Base-by-base conservation (phyloP, 306 rosid genomes). In the Casuarina equisetifolia region DNA sequence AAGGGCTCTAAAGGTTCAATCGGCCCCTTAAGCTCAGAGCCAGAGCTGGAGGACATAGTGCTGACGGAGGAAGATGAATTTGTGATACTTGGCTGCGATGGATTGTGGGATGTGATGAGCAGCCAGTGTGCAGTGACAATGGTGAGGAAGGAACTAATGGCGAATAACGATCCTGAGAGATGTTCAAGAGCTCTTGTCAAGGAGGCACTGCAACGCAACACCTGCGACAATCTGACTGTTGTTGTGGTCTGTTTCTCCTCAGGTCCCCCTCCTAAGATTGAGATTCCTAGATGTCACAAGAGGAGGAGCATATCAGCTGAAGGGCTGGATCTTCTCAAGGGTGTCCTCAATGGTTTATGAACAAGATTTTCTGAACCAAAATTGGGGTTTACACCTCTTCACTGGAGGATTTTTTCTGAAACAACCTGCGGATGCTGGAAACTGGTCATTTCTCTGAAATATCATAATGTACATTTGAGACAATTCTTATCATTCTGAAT, bases 31-130 rank as follows among this genome's bases (percentile, higher is more conserved):
- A 90, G 91, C 70, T 79, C 90, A 0, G 94, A 90, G 76, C 94
- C 91, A 1, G 94, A 90, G 63, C 9, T 90, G 36, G 89, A 86
- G 57, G 94, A 90, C 54, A 79, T 82, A 7, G 78, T 77, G 0
- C 80, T 90, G 32, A 72, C 84, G 0, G 90, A 88, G 73, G 94
- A 90, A 42, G 94, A 90, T 54, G 94, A 90, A 78, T 90, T 90
- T 76, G 81, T 90, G 83, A 84, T 90, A 78, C 45, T 90, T 72
- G 94, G 94, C 0, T 90, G 94, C 61, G 94, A 90, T 84, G 94
- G 94, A 53, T 73, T 90, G 70, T 90, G 94, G 94, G 94, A 90
- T 82, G 94, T 90, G 32, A 90, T 90, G 94, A 90, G 94, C 67
- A 90, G 94, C 82, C 91, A 90, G 63, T 90, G 94, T 81, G 94